Conservation (phyloP, 257 asterid genomes). For the Agastache rugosa region DNA sequence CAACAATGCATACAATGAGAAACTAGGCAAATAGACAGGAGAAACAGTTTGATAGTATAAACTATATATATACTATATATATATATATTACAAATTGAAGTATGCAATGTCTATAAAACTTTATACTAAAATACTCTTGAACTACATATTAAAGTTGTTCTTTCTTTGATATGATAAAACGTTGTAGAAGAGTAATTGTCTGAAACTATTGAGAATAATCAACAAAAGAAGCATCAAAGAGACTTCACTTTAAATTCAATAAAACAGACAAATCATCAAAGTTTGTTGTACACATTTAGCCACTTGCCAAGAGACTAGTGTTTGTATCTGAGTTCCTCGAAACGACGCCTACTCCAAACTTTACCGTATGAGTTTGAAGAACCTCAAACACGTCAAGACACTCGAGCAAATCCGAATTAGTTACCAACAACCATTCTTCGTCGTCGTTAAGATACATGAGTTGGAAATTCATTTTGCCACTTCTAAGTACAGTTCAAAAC, state of each 20-base stretch:
- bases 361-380: constrained; percentile 50
- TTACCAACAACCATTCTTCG: constrained; percentile 78
- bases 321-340: constrained; percentile 55
- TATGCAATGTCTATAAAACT: not conserved
- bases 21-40: too few species aligned
- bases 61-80: too few species aligned
- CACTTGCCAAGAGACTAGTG: not conserved
- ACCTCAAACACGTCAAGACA: constrained; percentile 61
- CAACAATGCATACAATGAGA: too few species aligned
- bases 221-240: not conserved
- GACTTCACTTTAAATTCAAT: not conserved
- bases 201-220: not conserved
- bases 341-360: constrained; percentile 53
- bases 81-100: too few species aligned
- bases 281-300: too few species aligned
- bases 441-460: constrained; percentile 79
- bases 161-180: not conserved
- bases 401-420: constrained; percentile 67
- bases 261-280: not conserved
- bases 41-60: not conserved
- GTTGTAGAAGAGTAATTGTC: too few species aligned
- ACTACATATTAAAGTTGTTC: not conserved
- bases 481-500: constrained; percentile 60
- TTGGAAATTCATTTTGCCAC: constrained; percentile 66
- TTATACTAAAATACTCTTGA: too few species aligned